Evolutionary conservation across 805 yeast genomes (phyloP).

Genomic region (Barnettozyma salicaria): DNA sequence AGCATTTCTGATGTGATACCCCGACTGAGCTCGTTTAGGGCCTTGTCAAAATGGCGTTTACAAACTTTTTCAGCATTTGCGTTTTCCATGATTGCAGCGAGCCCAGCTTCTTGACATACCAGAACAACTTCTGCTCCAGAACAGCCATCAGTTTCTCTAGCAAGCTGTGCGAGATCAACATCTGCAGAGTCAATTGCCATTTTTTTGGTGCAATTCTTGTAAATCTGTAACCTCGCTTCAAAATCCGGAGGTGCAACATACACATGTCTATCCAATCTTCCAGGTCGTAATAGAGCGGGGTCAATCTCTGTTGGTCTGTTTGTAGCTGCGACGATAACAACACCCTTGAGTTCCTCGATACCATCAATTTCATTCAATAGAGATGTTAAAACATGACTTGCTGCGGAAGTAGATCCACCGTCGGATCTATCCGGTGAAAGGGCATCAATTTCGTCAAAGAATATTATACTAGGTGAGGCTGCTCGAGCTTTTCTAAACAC

Average conservation of each 20-base stretch:
- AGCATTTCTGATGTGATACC: conserved; percentile 87
- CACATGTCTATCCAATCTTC: conserved; percentile 87
- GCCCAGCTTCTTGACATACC: conserved; percentile 91
- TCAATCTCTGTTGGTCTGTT: conserved; percentile 93
- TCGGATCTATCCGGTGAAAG: conserved; percentile 70
- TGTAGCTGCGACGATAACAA: conserved; percentile 92
- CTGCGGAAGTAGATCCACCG: conserved; percentile 55
- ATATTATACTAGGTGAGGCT: conserved; percentile 89
- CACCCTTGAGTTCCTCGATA: conserved; percentile 90
- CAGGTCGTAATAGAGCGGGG: conserved; percentile 90
- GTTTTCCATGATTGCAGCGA: conserved; percentile 86
- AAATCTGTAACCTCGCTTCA: conserved; percentile 72
- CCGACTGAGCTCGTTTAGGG: conserved; percentile 58
- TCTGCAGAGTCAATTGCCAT: conserved; percentile 48
- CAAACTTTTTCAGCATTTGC: conserved; percentile 46
- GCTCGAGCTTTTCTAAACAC: conserved; percentile 91
- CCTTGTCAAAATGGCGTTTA: conserved; percentile 66
- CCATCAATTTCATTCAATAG: conserved; percentile 95
- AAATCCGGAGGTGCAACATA: conserved; percentile 90
- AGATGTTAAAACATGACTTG: conserved; percentile 84
- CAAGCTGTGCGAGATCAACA: conserved; percentile 47
- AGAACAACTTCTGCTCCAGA: conserved; percentile 96
- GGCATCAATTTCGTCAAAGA: conserved; percentile 97
- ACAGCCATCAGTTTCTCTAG: conserved; percentile 74
- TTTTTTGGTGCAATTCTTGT: conserved; percentile 59